Evolutionary conservation across 208 protist genomes (phyloP).

Genomic region (Plasmodiophora brassicae): DNA sequence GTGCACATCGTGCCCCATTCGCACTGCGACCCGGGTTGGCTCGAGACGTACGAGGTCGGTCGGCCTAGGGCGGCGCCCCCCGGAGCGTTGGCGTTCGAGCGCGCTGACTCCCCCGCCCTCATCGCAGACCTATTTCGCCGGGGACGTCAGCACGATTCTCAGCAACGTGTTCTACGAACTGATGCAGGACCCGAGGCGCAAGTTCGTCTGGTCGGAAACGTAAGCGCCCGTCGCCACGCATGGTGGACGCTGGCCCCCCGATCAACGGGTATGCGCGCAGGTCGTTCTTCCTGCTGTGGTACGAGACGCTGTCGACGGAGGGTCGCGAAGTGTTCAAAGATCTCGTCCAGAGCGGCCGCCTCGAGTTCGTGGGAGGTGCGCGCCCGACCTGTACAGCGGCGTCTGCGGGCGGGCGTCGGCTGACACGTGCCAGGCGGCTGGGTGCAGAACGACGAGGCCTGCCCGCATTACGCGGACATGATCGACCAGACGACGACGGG

Average conservation of each 20-base stretch:
- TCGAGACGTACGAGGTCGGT: conserved; percentile 56
- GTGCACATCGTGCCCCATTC: conserved; percentile 56
- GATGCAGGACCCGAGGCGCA: conserved; percentile 16
- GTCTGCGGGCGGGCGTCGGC: neutral
- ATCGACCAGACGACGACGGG: conserved; percentile 62
- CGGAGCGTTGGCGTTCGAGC: neutral
- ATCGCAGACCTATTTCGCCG: neutral
- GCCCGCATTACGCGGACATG: conserved; percentile 42
- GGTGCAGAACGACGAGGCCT: conserved; percentile 65
- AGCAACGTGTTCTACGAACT: conserved; percentile 49
- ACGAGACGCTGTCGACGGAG: conserved; percentile 33
- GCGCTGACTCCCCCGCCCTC: neutral
- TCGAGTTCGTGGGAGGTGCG: conserved; percentile 60
- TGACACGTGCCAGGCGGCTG: conserved; percentile 42
- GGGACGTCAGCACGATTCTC: conserved; percentile 53
- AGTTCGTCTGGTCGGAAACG: conserved; percentile 63
- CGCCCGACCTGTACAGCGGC: neutral
- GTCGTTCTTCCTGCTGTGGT: conserved; percentile 64
- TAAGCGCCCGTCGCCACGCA: neutral
- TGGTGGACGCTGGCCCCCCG: neutral
- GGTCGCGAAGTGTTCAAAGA: conserved; percentile 32
- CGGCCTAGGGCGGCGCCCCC: no score
- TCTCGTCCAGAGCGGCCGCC: conserved; percentile 51
- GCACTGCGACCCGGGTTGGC: conserved; percentile 65
- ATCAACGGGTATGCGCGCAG: neutral